Conservation (phyloP, 1,284 basidiomycete species). For the Cerioporus squamosus region DNA sequence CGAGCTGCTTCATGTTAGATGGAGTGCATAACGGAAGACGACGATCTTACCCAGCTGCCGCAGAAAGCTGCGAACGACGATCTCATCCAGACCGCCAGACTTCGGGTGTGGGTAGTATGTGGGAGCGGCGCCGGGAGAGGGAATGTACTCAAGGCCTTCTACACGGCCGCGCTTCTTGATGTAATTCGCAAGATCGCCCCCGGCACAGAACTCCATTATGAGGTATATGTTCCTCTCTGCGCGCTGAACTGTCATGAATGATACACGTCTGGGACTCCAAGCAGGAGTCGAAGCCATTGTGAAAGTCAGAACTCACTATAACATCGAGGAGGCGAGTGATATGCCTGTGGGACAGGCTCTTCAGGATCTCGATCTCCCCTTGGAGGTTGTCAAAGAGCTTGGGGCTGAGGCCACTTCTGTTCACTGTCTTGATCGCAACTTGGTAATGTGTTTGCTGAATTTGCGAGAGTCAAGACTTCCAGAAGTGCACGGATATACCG, state of each 20-base stretch:
- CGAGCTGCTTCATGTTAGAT: slow-evolving; percentile 57
- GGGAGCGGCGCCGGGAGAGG: slow-evolving; percentile 66
- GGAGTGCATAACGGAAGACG: not conserved
- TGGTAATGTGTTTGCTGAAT: slow-evolving; percentile 71
- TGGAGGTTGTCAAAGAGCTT: slow-evolving; percentile 98
- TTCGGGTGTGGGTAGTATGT: slow-evolving; percentile 91
- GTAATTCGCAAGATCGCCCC: slow-evolving; percentile 94
- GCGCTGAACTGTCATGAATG: slow-evolving; percentile 56
- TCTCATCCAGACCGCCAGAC: slow-evolving; percentile 89
- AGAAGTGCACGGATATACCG: not conserved
- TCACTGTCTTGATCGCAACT: slow-evolving; percentile 97
- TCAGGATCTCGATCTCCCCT: slow-evolving; percentile 97
- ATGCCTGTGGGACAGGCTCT: slow-evolving; percentile 91
- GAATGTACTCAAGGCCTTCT: slow-evolving; percentile 81
- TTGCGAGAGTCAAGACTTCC: not conserved
- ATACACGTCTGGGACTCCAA: not conserved
- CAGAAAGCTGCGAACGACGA: slow-evolving; percentile 91
- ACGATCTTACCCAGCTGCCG: slow-evolving; percentile 82
- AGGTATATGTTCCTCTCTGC: slow-evolving; percentile 95
- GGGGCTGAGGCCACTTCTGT: slow-evolving; percentile 84
- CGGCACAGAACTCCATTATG: slow-evolving; percentile 97
- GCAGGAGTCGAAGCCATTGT: too few relatives aligned
- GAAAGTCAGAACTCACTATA: slow-evolving; percentile 56
- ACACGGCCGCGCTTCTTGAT: slow-evolving; percentile 93
- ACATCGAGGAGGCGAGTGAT: slow-evolving; percentile 95